Percentiles rank a stretch among this genome's conserved stretches.
These are phyloP conservation scores for Penicillium sp. DNA, from an alignment of 2,329 filamentous ascomycete species.

Conservation along the genomic window DNA sequence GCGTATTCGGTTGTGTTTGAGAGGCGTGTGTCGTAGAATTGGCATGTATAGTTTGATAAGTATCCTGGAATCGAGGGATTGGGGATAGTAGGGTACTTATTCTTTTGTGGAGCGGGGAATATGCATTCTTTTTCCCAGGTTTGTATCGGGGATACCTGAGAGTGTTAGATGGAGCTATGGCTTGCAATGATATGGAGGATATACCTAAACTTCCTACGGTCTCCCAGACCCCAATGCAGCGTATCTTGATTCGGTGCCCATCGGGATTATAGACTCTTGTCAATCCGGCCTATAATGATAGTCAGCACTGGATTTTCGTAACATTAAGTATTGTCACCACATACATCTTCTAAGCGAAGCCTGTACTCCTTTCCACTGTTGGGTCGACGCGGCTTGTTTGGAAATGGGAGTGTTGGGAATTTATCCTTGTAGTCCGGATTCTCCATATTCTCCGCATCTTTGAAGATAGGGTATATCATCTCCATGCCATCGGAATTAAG, in stretches of 20 bases:
- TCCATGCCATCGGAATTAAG: constrained; percentile 18
- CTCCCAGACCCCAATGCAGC: constrained; percentile 33
- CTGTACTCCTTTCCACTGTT: constrained; percentile 12
- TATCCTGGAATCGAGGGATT: background rate
- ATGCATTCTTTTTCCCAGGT: constrained; percentile 14
- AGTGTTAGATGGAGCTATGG: background rate
- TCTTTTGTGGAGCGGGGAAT: constrained; percentile 22
- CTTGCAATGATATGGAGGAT: too few relatives aligned
- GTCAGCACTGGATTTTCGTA: background rate
- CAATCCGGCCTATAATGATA: constrained; percentile 3
- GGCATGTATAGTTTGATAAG: constrained; percentile 23
- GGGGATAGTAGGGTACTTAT: constrained; percentile 11
- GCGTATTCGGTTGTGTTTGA: constrained; percentile 33
- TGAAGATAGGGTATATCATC: constrained; percentile 20
- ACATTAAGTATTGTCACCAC: too few relatives aligned
- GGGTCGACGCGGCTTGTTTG: constrained; percentile 11
- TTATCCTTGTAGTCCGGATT: constrained; percentile 19
- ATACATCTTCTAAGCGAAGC: constrained; percentile 17
- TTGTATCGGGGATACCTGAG: constrained; percentile 30
- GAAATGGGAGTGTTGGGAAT: constrained; percentile 18
- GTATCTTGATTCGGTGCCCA: constrained; percentile 27
- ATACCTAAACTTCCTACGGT: constrained; percentile 32
- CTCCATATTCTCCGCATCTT: constrained; percentile 14
- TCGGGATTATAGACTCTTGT: constrained; percentile 18
- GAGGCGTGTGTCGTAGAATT: constrained; percentile 34